Evolutionary conservation across 768 basidiomycete genomes (phyloP).

Genomic region (Boletus bicolor): DNA sequence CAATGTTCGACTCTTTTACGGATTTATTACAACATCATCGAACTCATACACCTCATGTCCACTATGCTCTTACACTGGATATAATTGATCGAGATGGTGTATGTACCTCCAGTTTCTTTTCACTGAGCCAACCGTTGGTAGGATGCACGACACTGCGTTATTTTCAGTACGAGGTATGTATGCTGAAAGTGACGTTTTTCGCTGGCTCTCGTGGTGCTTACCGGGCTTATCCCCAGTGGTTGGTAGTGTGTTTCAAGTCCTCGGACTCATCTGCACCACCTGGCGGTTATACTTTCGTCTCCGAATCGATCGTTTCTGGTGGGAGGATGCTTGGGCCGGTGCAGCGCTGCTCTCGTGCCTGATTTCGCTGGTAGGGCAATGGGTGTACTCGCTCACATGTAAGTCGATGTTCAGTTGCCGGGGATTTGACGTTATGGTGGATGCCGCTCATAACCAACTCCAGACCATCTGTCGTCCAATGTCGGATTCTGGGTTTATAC

Average conservation of each 20-base stretch:
- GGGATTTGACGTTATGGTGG: background rate
- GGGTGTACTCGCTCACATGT: constrained; percentile 5
- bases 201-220: background rate
- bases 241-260: background rate
- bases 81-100: background rate
- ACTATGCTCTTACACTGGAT: background rate
- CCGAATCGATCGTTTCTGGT: constrained; percentile 14
- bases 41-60: background rate
- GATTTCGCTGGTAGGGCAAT: constrained; percentile 4
- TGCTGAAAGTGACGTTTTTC: background rate
- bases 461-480: background rate
- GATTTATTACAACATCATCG: background rate
- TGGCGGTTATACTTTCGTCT: constrained; percentile 16
- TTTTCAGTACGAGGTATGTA: constrained; percentile 8
- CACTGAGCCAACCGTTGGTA: background rate
- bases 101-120: background rate
- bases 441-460: background rate
- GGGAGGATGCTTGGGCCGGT: constrained; percentile 21
- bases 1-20: background rate
- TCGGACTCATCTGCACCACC: constrained; percentile 8
- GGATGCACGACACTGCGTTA: background rate
- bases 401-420: background rate
- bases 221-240: background rate
- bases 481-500: constrained; percentile 6
- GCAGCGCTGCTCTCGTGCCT: constrained; percentile 6